phyloP scores from a whole-genome alignment of 2,329 filamentous ascomycete genomes.

The Cercospora sp. region DNA sequence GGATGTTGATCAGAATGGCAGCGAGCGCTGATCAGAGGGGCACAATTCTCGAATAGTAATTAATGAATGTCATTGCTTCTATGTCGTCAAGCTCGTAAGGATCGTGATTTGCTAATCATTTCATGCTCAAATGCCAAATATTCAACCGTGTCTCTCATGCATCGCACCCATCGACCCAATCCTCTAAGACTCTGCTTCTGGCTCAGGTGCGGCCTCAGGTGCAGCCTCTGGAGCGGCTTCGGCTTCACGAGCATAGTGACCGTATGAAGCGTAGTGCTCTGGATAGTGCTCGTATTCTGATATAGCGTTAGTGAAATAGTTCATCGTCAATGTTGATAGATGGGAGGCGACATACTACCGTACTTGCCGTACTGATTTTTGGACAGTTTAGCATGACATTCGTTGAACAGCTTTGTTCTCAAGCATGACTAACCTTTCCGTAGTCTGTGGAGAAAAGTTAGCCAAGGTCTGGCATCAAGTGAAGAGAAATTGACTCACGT shows the following conservation, averaged over 20 bases:
- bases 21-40: background rate
- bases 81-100: conserved; percentile 11
- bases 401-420: background rate
- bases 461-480: too few species aligned
- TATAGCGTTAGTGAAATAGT: background rate
- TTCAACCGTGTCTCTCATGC: background rate
- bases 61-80: conserved; percentile 12
- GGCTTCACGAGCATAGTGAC: background rate
- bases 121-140: background rate
- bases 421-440: background rate
- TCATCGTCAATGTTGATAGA: background rate
- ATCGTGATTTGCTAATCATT: background rate
- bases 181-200: conserved; percentile 4
- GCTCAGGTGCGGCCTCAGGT: background rate
- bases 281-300: background rate
- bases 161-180: background rate
- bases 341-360: background rate
- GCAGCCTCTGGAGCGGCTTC: background rate
- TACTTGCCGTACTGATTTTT: background rate
- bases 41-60: background rate
- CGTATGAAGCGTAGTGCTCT: background rate
- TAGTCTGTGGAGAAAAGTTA: background rate
- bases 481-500: background rate
- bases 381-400: background rate
- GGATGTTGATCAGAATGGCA: background rate